Evolutionary conservation across 1,284 basidiomycete genomes (phyloP).

Genomic region (Naganishia albida): DNA sequence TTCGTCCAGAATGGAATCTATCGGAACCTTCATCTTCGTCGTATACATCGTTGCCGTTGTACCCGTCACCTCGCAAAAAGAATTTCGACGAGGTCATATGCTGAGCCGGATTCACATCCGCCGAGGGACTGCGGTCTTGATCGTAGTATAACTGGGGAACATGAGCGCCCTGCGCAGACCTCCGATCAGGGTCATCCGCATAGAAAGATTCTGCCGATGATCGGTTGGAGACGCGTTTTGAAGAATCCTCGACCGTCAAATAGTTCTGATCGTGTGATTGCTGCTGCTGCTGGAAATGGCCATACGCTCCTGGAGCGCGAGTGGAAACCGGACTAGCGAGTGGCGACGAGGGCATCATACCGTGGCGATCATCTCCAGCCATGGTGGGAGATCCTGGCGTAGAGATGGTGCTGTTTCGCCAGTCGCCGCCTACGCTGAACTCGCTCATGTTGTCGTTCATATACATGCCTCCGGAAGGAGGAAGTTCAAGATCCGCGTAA

Average conservation of each 20-base stretch:
- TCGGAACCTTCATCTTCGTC: constrained; percentile 59
- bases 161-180: constrained; percentile 27
- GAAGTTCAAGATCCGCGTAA: constrained; percentile 54
- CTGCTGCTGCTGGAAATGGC: constrained; percentile 45
- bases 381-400: constrained; percentile 46
- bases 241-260: constrained; percentile 31
- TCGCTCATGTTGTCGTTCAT: constrained; percentile 42
- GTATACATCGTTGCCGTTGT: constrained; percentile 54
- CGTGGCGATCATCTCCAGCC: constrained; percentile 23
- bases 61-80: constrained; percentile 33
- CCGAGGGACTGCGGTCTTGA: constrained; percentile 39
- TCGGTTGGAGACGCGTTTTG: constrained; percentile 43
- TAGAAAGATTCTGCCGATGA: constrained; percentile 53
- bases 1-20: constrained; percentile 50
- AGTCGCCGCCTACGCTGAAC: constrained; percentile 61
- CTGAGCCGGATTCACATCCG: constrained; percentile 33
- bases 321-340: constrained; percentile 27
- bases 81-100: constrained; percentile 43
- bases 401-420: constrained; percentile 48
- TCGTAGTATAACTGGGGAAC: constrained; percentile 45
- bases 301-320: constrained; percentile 40
- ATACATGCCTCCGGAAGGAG: constrained; percentile 27
- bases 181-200: constrained; percentile 50
- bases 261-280: constrained; percentile 23
- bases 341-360: constrained; percentile 25